Evolutionary conservation across 1,139 yeast species (phyloP).

Genomic region (Candida smagusa): DNA sequence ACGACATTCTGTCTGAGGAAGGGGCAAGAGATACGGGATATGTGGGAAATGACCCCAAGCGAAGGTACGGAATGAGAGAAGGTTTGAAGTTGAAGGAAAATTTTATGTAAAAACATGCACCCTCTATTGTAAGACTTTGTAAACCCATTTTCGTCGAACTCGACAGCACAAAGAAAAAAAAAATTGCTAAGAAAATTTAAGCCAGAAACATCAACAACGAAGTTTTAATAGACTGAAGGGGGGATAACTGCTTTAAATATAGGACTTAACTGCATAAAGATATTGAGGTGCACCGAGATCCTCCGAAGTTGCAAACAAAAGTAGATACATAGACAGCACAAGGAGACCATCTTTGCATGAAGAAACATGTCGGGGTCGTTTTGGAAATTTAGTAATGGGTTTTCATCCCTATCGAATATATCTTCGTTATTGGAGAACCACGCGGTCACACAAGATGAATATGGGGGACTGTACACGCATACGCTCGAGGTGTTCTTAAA

Average conservation of each 20-base stretch:
- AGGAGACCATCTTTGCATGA: slow-evolving; percentile 1
- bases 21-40: no score
- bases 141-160: not conserved
- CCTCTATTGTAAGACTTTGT: no score
- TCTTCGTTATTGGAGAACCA: slow-evolving; percentile 67
- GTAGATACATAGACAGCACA: not conserved
- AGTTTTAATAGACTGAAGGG: not conserved
- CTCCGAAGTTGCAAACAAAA: not conserved
- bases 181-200: not conserved
- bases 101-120: no score
- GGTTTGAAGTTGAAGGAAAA: no score
- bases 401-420: slow-evolving; percentile 71
- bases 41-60: no score
- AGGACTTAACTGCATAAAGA: not conserved
- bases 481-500: slow-evolving; percentile 50
- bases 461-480: slow-evolving; percentile 16
- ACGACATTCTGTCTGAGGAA: no score
- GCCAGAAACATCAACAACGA: slow-evolving; percentile 1
- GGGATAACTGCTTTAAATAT: not conserved
- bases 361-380: slow-evolving; percentile 71
- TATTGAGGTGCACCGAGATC: no score
- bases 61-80: no score
- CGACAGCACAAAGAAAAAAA: not conserved
- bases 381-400: slow-evolving; percentile 90
- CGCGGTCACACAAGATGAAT: slow-evolving; percentile 26